Percentiles rank a stretch among this genome's conserved stretches.
These are phyloP conservation scores for Dicorynia guianensis DNA, from an alignment of 306 rosid species.

Conservation along the genomic window DNA sequence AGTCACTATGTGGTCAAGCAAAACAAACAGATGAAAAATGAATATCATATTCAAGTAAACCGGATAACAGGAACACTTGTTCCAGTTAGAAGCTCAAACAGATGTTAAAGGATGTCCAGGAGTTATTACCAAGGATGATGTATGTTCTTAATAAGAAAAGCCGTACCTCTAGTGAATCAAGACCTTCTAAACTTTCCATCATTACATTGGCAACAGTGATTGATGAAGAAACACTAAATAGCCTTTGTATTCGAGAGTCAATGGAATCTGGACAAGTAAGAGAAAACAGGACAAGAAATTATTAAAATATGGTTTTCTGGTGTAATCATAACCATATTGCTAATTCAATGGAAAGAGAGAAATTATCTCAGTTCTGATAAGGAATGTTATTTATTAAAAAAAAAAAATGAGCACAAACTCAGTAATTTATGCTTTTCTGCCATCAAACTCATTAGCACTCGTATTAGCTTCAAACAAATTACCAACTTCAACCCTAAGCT, in stretches of 20 bases:
- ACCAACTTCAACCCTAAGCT: constrained; percentile 4
- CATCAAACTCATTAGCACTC: constrained; percentile 13
- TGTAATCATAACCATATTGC: background rate
- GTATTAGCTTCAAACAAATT: constrained; percentile 23
- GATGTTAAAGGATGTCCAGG: too few relatives aligned
- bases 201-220: constrained; percentile 66
- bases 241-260: constrained; percentile 63
- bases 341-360: background rate
- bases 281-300: background rate
- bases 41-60: constrained; percentile 20
- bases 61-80: constrained; percentile 14
- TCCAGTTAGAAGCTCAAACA: too few relatives aligned
- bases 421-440: constrained; percentile 7
- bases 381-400: constrained; percentile 13
- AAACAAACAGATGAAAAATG: constrained; percentile 22
- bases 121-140: constrained; percentile 25
- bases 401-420: background rate
- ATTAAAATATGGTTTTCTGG: background rate
- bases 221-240: constrained; percentile 69
- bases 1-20: constrained; percentile 18
- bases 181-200: constrained; percentile 64
- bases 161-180: constrained; percentile 80
- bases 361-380: background rate
- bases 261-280: constrained; percentile 63
- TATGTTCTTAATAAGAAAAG: constrained; percentile 8